Evolutionary conservation across 83 land plant species (phyloP).

Genomic region (Thuja plicata): DNA sequence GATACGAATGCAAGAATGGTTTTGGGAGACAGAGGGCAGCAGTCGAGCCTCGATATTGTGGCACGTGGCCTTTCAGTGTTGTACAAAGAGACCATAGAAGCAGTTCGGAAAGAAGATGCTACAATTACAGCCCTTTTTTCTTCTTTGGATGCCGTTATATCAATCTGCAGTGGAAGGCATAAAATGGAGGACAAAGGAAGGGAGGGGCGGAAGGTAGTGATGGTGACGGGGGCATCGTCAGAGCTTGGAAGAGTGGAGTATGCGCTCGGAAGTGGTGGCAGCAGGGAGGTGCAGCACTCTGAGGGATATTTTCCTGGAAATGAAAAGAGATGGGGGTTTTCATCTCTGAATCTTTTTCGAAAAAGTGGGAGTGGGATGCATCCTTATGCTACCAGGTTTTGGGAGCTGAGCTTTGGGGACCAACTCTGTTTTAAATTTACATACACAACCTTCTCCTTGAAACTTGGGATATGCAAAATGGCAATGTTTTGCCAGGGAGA

Average conservation of each 20-base stretch:
- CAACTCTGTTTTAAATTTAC: no score
- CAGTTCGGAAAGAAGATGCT: constrained; percentile 87
- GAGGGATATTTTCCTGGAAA: constrained; percentile 44
- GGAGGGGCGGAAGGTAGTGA: no score
- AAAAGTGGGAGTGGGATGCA: constrained; percentile 33
- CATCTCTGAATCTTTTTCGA: not conserved
- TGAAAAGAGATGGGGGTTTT: constrained; percentile 27
- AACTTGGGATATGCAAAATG: not conserved
- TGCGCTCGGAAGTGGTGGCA: constrained; percentile 86
- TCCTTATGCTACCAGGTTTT: constrained; percentile 57
- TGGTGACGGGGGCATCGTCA: no score
- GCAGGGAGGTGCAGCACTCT: constrained; percentile 74
- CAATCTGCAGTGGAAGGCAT: constrained; percentile 24
- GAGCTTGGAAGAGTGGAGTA: constrained; percentile 92
- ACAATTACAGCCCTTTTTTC: constrained; percentile 90
- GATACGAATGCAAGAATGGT: constrained; percentile 84
- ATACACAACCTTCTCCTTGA: constrained; percentile 3
- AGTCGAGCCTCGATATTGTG: constrained; percentile 61
- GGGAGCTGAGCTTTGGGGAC: constrained; percentile 96
- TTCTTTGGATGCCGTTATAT: constrained; percentile 94
- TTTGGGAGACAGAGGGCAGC: constrained; percentile 79
- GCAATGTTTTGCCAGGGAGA: not conserved
- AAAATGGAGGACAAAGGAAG: no score
- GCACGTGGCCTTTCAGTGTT: constrained; percentile 77
- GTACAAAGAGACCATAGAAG: constrained; percentile 95